Conservation (phyloP, 495 filamentous ascomycete genomes). For the Aspergillus taichungensis region DNA sequence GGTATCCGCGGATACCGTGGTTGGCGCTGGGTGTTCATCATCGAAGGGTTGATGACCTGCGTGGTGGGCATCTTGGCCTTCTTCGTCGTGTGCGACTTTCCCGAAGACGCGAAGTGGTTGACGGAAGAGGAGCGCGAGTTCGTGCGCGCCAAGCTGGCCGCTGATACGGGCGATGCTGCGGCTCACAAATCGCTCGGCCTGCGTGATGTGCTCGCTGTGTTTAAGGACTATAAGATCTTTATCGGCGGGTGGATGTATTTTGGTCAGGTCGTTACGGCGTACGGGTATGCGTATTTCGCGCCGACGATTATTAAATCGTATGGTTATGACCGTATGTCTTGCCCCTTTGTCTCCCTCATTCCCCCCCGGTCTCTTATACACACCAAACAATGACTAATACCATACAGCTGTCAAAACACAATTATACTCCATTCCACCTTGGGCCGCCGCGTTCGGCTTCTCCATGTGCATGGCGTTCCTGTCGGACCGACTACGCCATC, state of each 20-base stretch:
- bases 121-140: conserved; percentile 62
- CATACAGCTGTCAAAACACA: conserved; percentile 58
- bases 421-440: conserved; percentile 71
- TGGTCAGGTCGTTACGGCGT: conserved; percentile 55
- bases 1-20: conserved; percentile 57
- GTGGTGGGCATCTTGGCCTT: conserved; percentile 60
- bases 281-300: conserved; percentile 60
- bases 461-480: conserved; percentile 61
- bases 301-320: conserved; percentile 65
- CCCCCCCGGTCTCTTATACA: conserved; percentile 3
- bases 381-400: too few relatives aligned
- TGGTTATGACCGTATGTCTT: conserved; percentile 39
- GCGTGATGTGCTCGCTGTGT: conserved; percentile 56
- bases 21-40: conserved; percentile 75
- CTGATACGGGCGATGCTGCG: conserved; percentile 66
- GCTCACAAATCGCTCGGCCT: conserved; percentile 52
- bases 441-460: conserved; percentile 65
- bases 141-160: conserved; percentile 62
- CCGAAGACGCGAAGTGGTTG: conserved; percentile 48
- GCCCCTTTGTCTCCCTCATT: background rate
- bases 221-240: conserved; percentile 67
- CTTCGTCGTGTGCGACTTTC: conserved; percentile 74
- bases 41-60: conserved; percentile 66
- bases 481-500: conserved; percentile 60
- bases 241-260: conserved; percentile 84